Evolutionary conservation across 495 filamentous ascomycete species (phyloP), one percentile per base, ranked within the genome.

Genomic region (Oidiodendron maius): DNA sequence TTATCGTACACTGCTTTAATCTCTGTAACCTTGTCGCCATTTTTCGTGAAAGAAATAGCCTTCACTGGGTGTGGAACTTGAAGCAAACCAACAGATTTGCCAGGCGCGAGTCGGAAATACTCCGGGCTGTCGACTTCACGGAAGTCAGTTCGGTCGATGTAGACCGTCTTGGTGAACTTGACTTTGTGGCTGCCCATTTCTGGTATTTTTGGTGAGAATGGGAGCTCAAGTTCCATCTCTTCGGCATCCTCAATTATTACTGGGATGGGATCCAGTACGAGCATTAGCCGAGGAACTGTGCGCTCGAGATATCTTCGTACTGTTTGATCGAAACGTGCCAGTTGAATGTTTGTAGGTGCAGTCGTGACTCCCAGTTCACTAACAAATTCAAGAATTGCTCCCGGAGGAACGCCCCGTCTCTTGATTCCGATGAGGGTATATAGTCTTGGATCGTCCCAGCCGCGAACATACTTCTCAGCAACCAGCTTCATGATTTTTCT

Each of bases 141-240:
- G 73, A 96, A 98, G 63, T 98, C 93, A 28, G 76, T 82, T 39
- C 89, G 83, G 61, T 98, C 93, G 41, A 98, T 96, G 70, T 93
- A 96, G 13, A 96, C 76, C 8, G 72, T 86, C 63, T 82, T 82
- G n/a, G 87, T 89, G 62, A 95, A 83, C 25, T 86, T 86, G 52
- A 95, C 68, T 53, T 69, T 74, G 57, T 68, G 66, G 48, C 37
- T 61, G n/a, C 75, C 77, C 53, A 76, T 66, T 21, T 65, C 68
- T 1, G 78, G 68, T 51, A 83, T 78, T 61, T 87, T 89, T 1
- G 79, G 74, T 12, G 81, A 78, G 62, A 87, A 87, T 2, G 84
- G 84, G 4, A 84, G 60, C 4, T 77, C 74, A 11, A 75, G 47
- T 44, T 85, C 71, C 48, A 82, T 71, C 20, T 82, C 74, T 6